phyloP scores from a whole-genome alignment of 139 green algal genomes.

The Chlorella sp. region DNA sequence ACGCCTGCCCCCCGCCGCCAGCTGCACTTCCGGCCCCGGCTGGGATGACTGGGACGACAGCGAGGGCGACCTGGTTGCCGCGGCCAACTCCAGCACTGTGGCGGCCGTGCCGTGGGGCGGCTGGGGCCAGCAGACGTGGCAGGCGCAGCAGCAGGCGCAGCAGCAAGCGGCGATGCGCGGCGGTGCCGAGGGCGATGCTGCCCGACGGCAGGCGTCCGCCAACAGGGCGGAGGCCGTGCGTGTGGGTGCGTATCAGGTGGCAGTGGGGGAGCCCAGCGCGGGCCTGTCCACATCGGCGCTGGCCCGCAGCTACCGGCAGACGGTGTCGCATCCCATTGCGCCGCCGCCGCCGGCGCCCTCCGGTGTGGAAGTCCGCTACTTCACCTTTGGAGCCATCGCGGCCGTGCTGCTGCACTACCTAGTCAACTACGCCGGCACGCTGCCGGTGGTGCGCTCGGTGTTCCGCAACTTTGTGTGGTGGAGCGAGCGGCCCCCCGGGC shows the following conservation, averaged over 20 bases:
- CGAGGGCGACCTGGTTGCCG: neutral
- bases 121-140: neutral
- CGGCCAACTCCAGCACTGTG: neutral
- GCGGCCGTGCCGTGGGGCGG: neutral
- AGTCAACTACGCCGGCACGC: constrained; percentile 45
- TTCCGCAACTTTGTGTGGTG: constrained; percentile 60
- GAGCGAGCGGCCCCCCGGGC: neutral
- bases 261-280: too few relatives aligned
- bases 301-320: too few relatives aligned
- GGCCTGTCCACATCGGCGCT: too few relatives aligned
- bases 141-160: constrained; percentile 1
- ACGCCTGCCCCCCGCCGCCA: neutral
- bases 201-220: neutral
- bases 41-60: constrained; percentile 22
- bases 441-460: constrained; percentile 48
- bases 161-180: constrained; percentile 2
- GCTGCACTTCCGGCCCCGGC: neutral
- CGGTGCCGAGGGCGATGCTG: neutral
- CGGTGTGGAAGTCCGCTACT: constrained; percentile 3
- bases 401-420: constrained; percentile 46
- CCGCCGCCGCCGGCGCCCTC: constrained; percentile 3
- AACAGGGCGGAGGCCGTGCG: neutral
- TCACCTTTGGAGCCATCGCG: constrained; percentile 41
- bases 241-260: too few relatives aligned
- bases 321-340: constrained; percentile 6